These are phyloP conservation scores for Clitopilus hobsonii DNA, from an alignment of 768 basidiomycete genomes.

Conservation along the genomic window DNA sequence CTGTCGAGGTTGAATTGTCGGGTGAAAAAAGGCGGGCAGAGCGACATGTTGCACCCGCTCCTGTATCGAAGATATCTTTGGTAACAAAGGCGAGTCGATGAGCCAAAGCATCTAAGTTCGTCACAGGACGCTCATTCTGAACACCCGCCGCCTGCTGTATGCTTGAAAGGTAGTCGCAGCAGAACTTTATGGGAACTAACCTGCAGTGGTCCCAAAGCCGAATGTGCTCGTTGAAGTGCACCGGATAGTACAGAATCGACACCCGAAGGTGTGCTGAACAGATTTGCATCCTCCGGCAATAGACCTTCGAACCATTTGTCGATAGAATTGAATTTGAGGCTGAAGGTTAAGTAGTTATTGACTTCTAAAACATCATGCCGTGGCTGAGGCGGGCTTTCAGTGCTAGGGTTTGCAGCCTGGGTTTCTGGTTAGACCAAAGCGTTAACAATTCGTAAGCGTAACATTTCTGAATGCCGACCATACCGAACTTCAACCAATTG, in stretches of 20 bases:
- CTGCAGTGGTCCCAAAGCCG: background rate
- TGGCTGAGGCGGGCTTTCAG: constrained; percentile 44
- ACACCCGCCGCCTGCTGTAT: background rate
- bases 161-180: background rate
- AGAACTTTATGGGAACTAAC: background rate
- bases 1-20: background rate
- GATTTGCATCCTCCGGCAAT: too few relatives aligned
- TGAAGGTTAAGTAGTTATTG: constrained; percentile 72
- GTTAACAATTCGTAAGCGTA: too few relatives aligned
- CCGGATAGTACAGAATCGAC: background rate
- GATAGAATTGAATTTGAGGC: constrained; percentile 62
- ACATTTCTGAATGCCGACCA: too few relatives aligned
- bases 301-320: constrained; percentile 80
- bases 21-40: background rate
- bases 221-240: background rate
- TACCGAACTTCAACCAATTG: constrained; percentile 72
- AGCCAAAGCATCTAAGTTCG: background rate
- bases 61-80: background rate
- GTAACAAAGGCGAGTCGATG: background rate
- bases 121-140: background rate
- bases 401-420: constrained; percentile 43
- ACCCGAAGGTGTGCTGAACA: too few relatives aligned
- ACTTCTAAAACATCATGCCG: constrained; percentile 78
- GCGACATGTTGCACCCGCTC: background rate
- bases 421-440: too few relatives aligned